Conservation (phyloP, 1,284 basidiomycete species). For the Cystobasidium slooffiae region DNA sequence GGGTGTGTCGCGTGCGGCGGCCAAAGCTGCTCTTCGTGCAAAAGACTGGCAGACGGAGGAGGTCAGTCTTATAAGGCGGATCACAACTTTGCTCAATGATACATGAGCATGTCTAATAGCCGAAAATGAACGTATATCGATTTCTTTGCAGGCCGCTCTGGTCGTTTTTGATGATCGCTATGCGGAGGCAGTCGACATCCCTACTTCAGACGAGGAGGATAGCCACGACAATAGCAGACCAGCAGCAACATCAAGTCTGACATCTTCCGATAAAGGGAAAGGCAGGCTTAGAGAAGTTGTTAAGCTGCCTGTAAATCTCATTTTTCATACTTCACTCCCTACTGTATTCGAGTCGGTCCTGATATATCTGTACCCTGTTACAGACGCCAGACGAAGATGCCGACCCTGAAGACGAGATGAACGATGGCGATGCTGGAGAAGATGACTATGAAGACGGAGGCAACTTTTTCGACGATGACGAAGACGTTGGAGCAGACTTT, state of each 20-base stretch:
- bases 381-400: slow-evolving; percentile 39
- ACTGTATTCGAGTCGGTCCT: neutral
- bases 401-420: neutral
- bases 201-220: slow-evolving; percentile 30
- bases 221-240: neutral
- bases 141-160: slow-evolving; percentile 22
- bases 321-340: neutral
- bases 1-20: slow-evolving; percentile 33
- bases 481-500: slow-evolving; percentile 15
- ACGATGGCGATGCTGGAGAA: slow-evolving; percentile 1
- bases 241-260: neutral
- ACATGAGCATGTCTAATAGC: neutral
- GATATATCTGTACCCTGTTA: neutral
- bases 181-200: slow-evolving; percentile 22
- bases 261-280: slow-evolving; percentile 12
- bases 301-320: slow-evolving; percentile 20
- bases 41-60: slow-evolving; percentile 33
- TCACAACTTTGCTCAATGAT: neutral
- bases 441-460: slow-evolving; percentile 8
- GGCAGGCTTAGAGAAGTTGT: neutral
- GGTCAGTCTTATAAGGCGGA: neutral
- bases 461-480: slow-evolving; percentile 3
- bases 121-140: neutral
- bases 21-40: slow-evolving; percentile 35
- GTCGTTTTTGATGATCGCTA: slow-evolving; percentile 36